A percentile compares a stretch with the other conserved stretches of the same genome.
These are phyloP conservation scores for Heterobasidion irregulare DNA, from an alignment of 1,284 basidiomycete genomes.

Conservation along the genomic window DNA sequence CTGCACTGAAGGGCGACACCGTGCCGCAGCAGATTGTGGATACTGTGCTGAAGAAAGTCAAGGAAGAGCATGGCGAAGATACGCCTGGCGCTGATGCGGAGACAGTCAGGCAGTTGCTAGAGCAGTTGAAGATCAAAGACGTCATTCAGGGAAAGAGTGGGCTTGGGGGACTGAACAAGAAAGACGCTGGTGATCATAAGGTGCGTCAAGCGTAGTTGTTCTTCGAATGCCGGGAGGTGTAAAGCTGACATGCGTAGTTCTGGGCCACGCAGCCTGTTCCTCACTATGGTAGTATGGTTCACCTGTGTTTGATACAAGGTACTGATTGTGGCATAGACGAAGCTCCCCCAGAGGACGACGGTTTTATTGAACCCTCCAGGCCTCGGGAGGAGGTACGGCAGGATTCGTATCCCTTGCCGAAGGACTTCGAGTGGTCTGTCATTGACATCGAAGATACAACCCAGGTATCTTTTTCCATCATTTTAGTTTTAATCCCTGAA, in stretches of 20 bases:
- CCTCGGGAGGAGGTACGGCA: slow-evolving; percentile 76
- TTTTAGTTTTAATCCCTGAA: background rate
- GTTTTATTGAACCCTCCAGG: slow-evolving; percentile 83
- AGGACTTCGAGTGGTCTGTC: slow-evolving; percentile 89
- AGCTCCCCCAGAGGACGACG: slow-evolving; percentile 62
- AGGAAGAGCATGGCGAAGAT: slow-evolving; percentile 42
- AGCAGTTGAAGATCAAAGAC: slow-evolving; percentile 69
- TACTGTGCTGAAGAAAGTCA: slow-evolving; percentile 50
- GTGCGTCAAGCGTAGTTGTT: slow-evolving; percentile 29
- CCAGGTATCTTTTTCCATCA: slow-evolving; percentile 37
- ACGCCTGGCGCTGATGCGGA: slow-evolving; percentile 45
- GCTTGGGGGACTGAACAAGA: slow-evolving; percentile 61
- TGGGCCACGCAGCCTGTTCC: slow-evolving; percentile 96
- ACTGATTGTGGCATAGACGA: slow-evolving; percentile 40
- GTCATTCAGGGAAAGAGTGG: slow-evolving; percentile 65
- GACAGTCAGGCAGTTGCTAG: slow-evolving; percentile 50
- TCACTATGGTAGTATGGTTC: slow-evolving; percentile 50
- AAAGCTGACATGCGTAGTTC: slow-evolving; percentile 46
- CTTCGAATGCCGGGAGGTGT: background rate
- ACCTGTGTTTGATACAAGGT: background rate
- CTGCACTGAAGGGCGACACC: slow-evolving; percentile 40
- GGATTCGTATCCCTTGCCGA: slow-evolving; percentile 83
- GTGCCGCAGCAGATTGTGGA: slow-evolving; percentile 54
- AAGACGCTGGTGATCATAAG: slow-evolving; percentile 83
- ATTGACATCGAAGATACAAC: slow-evolving; percentile 75